These are phyloP conservation scores for Podospora didyma DNA, from an alignment of 495 filamentous ascomycete species.

Conservation along the genomic window DNA sequence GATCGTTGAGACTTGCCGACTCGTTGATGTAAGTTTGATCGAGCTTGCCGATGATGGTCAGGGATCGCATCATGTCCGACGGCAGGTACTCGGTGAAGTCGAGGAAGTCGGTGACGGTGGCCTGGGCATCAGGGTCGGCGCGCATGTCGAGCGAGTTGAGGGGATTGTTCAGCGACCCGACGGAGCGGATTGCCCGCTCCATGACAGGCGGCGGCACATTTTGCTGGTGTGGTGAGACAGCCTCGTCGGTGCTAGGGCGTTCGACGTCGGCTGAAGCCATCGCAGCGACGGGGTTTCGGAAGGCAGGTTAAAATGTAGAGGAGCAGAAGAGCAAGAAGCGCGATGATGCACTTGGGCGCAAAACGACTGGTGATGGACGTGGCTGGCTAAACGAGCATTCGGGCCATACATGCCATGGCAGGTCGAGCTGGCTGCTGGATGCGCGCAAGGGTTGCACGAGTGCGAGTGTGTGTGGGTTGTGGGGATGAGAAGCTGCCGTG, in stretches of 20 bases:
- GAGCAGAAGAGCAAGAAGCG: too few relatives aligned
- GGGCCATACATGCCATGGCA: too few relatives aligned
- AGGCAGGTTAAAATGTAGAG: too few relatives aligned
- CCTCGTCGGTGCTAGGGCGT: conserved; percentile 29
- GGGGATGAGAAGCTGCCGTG: neutral
- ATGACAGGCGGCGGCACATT: conserved; percentile 22
- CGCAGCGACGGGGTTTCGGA: neutral
- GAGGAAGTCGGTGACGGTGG: conserved; percentile 90
- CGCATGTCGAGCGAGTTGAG: conserved; percentile 35
- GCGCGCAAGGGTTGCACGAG: neutral
- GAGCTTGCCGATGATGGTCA: conserved; percentile 81
- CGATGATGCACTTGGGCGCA: too few relatives aligned
- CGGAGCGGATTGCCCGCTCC: conserved; percentile 25
- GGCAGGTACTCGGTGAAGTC: conserved; percentile 97
- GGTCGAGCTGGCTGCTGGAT: neutral
- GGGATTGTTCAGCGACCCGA: conserved; percentile 23
- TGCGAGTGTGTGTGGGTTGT: too few relatives aligned
- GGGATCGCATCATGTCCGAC: conserved; percentile 83
- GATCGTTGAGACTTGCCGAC: conserved; percentile 63
- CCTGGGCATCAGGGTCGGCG: conserved; percentile 87
- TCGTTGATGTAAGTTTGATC: conserved; percentile 66
- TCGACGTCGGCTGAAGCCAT: conserved; percentile 15
- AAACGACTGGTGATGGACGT: too few relatives aligned
- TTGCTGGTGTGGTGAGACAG: conserved; percentile 37
- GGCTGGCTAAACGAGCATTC: too few relatives aligned